Evolutionary conservation across 1,284 basidiomycete species (phyloP).

Genomic region (Boletus sp.): DNA sequence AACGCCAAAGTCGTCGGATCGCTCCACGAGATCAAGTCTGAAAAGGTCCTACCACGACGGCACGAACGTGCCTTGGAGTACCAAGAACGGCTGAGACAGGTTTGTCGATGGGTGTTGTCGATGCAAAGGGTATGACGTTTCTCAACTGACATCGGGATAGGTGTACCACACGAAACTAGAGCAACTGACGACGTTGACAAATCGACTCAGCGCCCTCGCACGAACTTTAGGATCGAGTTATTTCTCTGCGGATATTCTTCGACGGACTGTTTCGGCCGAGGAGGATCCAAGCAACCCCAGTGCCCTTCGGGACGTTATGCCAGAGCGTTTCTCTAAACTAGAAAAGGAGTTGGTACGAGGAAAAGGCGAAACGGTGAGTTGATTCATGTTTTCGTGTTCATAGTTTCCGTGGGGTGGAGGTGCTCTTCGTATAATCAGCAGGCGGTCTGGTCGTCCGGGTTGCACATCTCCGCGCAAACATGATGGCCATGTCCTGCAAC

Average conservation of each 20-base stretch:
- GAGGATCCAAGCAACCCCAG: slow-evolving; percentile 40
- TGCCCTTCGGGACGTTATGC: slow-evolving; percentile 63
- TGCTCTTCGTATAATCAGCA: not conserved
- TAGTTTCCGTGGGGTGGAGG: not conserved
- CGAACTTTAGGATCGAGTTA: slow-evolving; percentile 55
- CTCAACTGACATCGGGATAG: slow-evolving; percentile 37
- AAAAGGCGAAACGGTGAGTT: slow-evolving; percentile 72
- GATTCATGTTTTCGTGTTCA: not conserved
- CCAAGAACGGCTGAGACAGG: slow-evolving; percentile 74
- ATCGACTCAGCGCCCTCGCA: slow-evolving; percentile 54
- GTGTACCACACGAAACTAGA: slow-evolving; percentile 77
- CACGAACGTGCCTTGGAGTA: slow-evolving; percentile 60
- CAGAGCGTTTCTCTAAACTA: slow-evolving; percentile 70
- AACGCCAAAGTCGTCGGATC: slow-evolving; percentile 59
- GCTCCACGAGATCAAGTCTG: slow-evolving; percentile 54
- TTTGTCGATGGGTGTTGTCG: slow-evolving; percentile 32
- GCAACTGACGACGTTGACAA: slow-evolving; percentile 62
- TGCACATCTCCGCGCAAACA: not conserved
- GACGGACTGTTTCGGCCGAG: slow-evolving; percentile 40
- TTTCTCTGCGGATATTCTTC: slow-evolving; percentile 54
- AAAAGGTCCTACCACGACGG: slow-evolving; percentile 60
- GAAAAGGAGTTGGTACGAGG: slow-evolving; percentile 79
- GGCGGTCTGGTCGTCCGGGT: not conserved
- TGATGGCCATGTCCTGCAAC: not conserved
- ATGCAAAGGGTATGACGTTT: not conserved